Evolutionary conservation across 1,284 basidiomycete genomes (phyloP).

Genomic region (Boletus sp.): DNA sequence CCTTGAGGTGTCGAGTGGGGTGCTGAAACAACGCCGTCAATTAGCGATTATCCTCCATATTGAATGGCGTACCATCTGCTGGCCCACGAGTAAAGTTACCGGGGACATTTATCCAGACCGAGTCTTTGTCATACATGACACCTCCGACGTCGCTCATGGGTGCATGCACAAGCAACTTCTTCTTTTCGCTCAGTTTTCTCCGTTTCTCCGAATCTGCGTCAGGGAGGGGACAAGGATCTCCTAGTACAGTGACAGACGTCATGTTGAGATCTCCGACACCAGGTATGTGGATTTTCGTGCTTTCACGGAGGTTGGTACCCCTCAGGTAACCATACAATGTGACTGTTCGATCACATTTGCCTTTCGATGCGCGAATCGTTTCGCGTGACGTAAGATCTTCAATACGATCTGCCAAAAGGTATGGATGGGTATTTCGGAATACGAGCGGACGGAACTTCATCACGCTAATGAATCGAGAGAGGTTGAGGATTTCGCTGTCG

Average conservation of each 20-base stretch:
- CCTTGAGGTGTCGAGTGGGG: slow-evolving; percentile 55
- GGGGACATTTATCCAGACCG: slow-evolving; percentile 97
- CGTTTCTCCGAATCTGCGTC: slow-evolving; percentile 91
- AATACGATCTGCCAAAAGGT: slow-evolving; percentile 93
- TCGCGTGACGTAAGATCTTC: slow-evolving; percentile 95
- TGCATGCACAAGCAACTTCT: slow-evolving; percentile 89
- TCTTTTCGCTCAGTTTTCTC: slow-evolving; percentile 93
- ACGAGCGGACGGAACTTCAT: slow-evolving; percentile 99
- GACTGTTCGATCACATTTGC: slow-evolving; percentile 88
- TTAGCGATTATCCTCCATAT: background rate
- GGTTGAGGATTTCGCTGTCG: slow-evolving; percentile 94
- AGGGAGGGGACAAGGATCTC: slow-evolving; percentile 95
- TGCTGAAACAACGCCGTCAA: slow-evolving; percentile 32
- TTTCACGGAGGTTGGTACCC: slow-evolving; percentile 82
- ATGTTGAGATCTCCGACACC: slow-evolving; percentile 89
- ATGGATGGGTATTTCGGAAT: slow-evolving; percentile 95
- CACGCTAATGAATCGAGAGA: slow-evolving; percentile 94
- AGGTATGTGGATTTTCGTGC: slow-evolving; percentile 91
- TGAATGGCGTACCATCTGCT: slow-evolving; percentile 47
- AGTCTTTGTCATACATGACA: slow-evolving; percentile 97
- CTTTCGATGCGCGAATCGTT: slow-evolving; percentile 70
- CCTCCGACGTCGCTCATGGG: slow-evolving; percentile 99
- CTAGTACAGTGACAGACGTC: slow-evolving; percentile 71
- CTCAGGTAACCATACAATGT: slow-evolving; percentile 96
- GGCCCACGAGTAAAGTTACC: slow-evolving; percentile 85